Base-by-base conservation (phyloP, 2,329 filamentous ascomycete species). In the Arthroderma uncinatum region DNA sequence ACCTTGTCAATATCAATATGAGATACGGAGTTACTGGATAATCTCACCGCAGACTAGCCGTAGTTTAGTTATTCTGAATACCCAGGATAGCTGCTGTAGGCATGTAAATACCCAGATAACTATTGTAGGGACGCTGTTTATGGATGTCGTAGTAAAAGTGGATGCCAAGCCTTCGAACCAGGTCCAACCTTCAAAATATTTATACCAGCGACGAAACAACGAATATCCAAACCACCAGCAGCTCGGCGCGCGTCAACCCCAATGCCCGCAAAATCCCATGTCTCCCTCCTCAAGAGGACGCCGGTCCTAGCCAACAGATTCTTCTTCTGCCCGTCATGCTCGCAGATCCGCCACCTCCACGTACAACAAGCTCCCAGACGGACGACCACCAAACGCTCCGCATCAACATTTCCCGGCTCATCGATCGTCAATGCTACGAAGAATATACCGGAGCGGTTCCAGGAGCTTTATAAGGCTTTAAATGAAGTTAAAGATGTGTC, bases 341-440 rank as follows among this genome's bases (percentile, higher is more conserved):
- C 71, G 34, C 69, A 63, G 61, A 68, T 68, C 65, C 64, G 68
- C 57, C 68, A 67, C 48, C 61, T 62, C 10, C 53, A 14, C 48
- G 16, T 53, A 16, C 12, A 48, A 40, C 34, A n/a, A 34, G 56
- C 34, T n/a, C 33, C 55, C 64, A 39, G 58, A 28, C 16, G 23
- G 8, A 53, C 50, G 12, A 34, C 16, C 8, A 23, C 4, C 19
- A 53, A 36, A 6, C 50, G 55, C 52, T 57, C 44, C 25, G 58
- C 66, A 57, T 70, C 72, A 37, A 70, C 73, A 2, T 70, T 78
- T 56, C 73, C 76, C n/a, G 78, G 79, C 47, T 69, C 73, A 4
- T 77, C 79, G 5, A 74, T 78, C 8, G 76, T 82, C 61, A 80
- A 80, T 65, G 75, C 76, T 12, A 75, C 74, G 6, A 75, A 75